A percentile compares a stretch with the other conserved stretches of the same genome.
Evolutionary conservation across 1,284 basidiomycete species (phyloP).

Genomic region (Mycosarcoma mackinlayi): DNA sequence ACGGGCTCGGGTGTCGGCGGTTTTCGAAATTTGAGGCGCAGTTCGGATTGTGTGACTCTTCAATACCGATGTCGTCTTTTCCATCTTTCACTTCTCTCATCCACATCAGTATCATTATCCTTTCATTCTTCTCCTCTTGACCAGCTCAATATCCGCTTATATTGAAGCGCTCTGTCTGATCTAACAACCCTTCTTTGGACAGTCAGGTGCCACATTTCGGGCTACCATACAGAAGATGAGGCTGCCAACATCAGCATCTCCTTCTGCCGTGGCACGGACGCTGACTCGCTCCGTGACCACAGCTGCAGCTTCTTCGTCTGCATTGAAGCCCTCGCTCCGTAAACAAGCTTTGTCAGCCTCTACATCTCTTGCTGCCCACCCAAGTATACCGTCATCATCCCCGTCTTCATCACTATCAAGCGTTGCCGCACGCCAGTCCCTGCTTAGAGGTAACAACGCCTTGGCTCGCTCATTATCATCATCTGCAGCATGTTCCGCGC

Average conservation of each 20-base stretch:
- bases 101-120: background rate
- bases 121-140: background rate
- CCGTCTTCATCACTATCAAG: constrained; percentile 5
- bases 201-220: background rate
- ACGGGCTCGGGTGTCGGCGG: constrained; percentile 20
- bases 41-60: constrained; percentile 25
- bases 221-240: constrained; percentile 11
- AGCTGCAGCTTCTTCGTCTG: constrained; percentile 10
- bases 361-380: constrained; percentile 3
- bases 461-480: constrained; percentile 38
- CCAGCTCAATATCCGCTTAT: too few species aligned
- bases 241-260: constrained; percentile 14
- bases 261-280: constrained; percentile 11
- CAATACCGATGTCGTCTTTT: constrained; percentile 3
- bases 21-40: constrained; percentile 27
- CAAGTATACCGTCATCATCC: constrained; percentile 1
- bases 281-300: constrained; percentile 21
- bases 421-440: constrained; percentile 8
- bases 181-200: background rate
- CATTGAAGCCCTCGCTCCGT: constrained; percentile 9
- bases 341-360: constrained; percentile 10
- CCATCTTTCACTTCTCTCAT: background rate
- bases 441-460: constrained; percentile 18
- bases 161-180: too few species aligned
- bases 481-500: constrained; percentile 9